Base-by-base conservation (phyloP, 179 eudicot genomes). In the Pouteria campechiana region DNA sequence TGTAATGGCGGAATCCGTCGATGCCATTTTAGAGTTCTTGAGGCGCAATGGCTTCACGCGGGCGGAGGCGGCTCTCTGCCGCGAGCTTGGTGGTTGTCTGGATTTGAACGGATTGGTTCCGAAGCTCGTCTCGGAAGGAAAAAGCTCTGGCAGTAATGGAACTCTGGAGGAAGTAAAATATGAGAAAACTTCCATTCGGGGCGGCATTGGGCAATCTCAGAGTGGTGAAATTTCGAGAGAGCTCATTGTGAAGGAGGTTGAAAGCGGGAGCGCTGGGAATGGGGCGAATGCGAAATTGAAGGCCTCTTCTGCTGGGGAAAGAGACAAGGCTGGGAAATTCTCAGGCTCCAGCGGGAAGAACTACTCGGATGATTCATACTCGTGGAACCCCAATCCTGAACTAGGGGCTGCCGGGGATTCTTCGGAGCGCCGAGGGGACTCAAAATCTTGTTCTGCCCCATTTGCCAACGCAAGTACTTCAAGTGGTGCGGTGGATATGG, bases 191-290 rank as follows among this genome's bases (percentile, higher is more conserved):
- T 27, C 34, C n/a, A n/a, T 13, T 32, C 20, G 16, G 61, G 55
- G 46, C 54, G 56, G 31, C 54, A 37, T 32, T 67, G 58, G 46
- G 52, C 41, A 23, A 60, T 56, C 54, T 54, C 67, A 22, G 27
- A 52, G 50, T 12, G 58, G 40, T 19, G 77, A 70, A 44, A 60
- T 52, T 61, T 79, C 79, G 0, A 74, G 77, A 25, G 97, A 89
- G 72, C 83, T 85, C 48, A 73, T 90, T 61, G 81, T 86, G 20
- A 90, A 79, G 53, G 98, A 86, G 65, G 80, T 90, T 47, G 95
- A 86, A 55, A 68, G 73, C 42, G 81, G 82, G 55, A 51, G 55
- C 9, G 71, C 50, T 46, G 46, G 49, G 44, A 72, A 64, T 67
- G 83, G 73, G 25, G 50, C 73, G 5, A 83, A 68, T 24, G 57